Evolutionary conservation across 495 filamentous ascomycete species (phyloP), one percentile per base, ranked within the genome.

Genomic region (Penicillium malachiteum): DNA sequence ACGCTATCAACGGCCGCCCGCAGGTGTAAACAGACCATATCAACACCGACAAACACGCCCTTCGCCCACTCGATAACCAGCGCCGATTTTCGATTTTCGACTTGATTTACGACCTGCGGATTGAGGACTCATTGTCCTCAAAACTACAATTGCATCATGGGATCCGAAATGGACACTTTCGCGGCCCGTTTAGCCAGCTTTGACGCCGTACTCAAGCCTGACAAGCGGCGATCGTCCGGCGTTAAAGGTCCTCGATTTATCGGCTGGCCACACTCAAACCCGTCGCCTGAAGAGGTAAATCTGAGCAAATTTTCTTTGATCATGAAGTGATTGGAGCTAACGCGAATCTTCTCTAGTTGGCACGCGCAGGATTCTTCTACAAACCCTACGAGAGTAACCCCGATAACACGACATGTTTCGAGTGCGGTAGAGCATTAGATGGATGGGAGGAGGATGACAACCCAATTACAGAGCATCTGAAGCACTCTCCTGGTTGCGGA

Each of bases 341-440:
- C 42, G 32, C 16, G 7, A 51, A 46, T 50, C 37, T 62, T 61
- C 32, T 45, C 58, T 62, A 95, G 89, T 84, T 97, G 63, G 94
- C 93, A 7, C 81, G 83, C 61, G 94, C 93, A 54, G 94, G 94
- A 8, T 95, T 98, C 72, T 91, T 84, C 76, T 98, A 88, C 71
- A 81, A 87, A 47, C 94, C 93, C 6, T 81, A 82, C 31, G 77
- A 83, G 26, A 77, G 78, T 13, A 87, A 81, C 58, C 86, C 86
- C 8, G 94, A 98, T 68, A 98, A 96, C 73, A 90, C 89, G 45
- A 84, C 81, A 56, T 98, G 94, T 66, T 96, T 94, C 73, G 74
- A 89, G 14, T 98, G 94, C 75, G 65, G 82, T 26, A 84, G 87
- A 67, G 78, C 83, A 48, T 76, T 97, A 17, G 90, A 90, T 66